phyloP scores from a whole-genome alignment of 495 filamentous ascomycete genomes.

The Daldinia childiae region DNA sequence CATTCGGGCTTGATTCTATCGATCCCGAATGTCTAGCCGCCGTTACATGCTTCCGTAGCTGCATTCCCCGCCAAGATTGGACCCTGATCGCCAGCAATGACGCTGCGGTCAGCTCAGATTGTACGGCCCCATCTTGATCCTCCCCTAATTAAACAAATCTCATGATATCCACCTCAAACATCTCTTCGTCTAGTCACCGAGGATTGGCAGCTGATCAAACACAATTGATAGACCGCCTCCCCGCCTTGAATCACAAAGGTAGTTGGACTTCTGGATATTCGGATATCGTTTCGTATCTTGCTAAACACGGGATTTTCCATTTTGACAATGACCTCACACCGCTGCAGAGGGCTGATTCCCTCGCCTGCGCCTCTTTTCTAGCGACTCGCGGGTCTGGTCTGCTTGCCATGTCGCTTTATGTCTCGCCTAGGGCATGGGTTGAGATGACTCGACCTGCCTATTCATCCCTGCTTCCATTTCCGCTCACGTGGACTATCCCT shows the following conservation, averaged over 20 bases:
- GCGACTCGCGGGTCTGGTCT: conserved; percentile 71
- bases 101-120: conserved; percentile 75
- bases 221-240: conserved; percentile 70
- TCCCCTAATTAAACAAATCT: conserved; percentile 32
- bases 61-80: conserved; percentile 71
- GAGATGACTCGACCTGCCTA: conserved; percentile 77
- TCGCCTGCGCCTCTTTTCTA: conserved; percentile 75
- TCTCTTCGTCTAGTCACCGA: conserved; percentile 5
- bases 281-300: conserved; percentile 77
- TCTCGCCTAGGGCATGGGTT: conserved; percentile 85
- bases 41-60: conserved; percentile 73
- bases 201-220: conserved; percentile 33
- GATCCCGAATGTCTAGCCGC: conserved; percentile 86
- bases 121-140: conserved; percentile 59
- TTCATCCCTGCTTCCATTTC: conserved; percentile 78
- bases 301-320: conserved; percentile 65
- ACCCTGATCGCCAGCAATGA: conserved; percentile 78
- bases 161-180: conserved; percentile 35
- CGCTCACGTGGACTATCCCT: conserved; percentile 82
- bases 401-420: conserved; percentile 84
- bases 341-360: conserved; percentile 74
- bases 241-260: conserved; percentile 71
- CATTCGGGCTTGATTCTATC: conserved; percentile 86
- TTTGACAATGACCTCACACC: conserved; percentile 69
- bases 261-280: conserved; percentile 75